Evolutionary conservation across 805 yeast genomes (phyloP), one percentile per base, ranked within the genome.

Genomic region (Kluyveromyces dobzhanskii): DNA sequence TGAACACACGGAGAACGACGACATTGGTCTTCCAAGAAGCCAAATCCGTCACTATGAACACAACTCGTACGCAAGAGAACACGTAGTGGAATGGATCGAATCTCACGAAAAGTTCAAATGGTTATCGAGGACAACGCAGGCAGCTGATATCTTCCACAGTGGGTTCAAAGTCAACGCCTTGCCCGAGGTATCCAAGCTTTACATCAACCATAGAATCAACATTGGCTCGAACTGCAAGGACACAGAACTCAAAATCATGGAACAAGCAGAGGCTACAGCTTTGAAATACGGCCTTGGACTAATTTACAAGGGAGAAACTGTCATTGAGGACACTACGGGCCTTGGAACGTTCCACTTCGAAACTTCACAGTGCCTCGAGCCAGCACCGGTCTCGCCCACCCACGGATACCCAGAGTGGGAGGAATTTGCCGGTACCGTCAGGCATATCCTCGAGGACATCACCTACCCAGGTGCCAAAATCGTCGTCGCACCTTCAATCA

Each of bases 161-260:
- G 84, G 84, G 9, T 66, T 70, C 41, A 78, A 78, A 57, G 62
- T 70, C 32, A 78, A 78, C 47, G 80, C 83, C 1, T 61, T 78
- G 38, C 83, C 84, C 1, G 81, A 77, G 44, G 54, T 62, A 24
- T 73, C 66, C 5, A 54, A 55, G 24, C 54, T 72, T 9, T 47
- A 61, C 21, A 62, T 75, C 35, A 76, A 78, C 57, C 76, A 76
- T 49, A 62, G 84, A 46, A 60, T 76, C 32, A 66, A 71, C 13
- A 57, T 71, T 28, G 80, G 72, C 43, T 60, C 70, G 14, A 52
- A 61, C 26, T 57, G 63, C 3, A 49, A 56, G 1, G 65, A 56
- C 6, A 66, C 68, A 3, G 44, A 56, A 23, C 59, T 62, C n/a
- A 62, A 62, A 33, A 52, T 67, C 37, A 40, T 54, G 25, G 39